Conservation (phyloP, 495 filamentous ascomycete genomes). For the Talaromyces ruber region DNA sequence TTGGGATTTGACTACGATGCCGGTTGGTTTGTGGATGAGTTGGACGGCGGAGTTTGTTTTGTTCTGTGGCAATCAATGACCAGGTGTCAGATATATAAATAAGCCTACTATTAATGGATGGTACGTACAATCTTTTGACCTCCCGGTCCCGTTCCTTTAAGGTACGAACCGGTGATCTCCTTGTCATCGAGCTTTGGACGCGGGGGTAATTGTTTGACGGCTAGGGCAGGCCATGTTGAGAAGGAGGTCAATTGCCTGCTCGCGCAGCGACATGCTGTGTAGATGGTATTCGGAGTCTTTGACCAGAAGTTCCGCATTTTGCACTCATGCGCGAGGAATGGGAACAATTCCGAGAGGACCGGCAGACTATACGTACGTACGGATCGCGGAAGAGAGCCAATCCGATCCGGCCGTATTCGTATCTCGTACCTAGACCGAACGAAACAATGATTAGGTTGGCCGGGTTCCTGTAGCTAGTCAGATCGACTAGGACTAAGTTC, state of each 20-base stretch:
- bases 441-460: not conserved
- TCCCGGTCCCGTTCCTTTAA: conserved; percentile 88
- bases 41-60: conserved; percentile 97
- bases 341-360: not conserved
- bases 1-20: conserved; percentile 86
- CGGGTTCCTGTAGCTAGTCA: not conserved
- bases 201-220: conserved; percentile 58
- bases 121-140: conserved; percentile 79
- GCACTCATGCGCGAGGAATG: not conserved
- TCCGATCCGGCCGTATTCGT: not conserved
- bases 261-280: not conserved
- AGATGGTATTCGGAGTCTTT: not conserved
- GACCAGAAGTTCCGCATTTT: not conserved
- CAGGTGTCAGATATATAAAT: not conserved
- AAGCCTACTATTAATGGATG: not conserved
- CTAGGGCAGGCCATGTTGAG: conserved; percentile 14
- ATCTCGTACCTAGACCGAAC: not conserved
- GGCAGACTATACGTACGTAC: too few species aligned
- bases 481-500: not conserved
- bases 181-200: conserved; percentile 65
- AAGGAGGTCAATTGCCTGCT: conserved; percentile 10
- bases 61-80: conserved; percentile 58
- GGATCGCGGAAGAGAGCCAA: not conserved
- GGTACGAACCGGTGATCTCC: conserved; percentile 74
- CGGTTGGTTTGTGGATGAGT: conserved; percentile 80